Evolutionary conservation across 768 basidiomycete genomes (phyloP).

Genomic region (Lactarius quietus): DNA sequence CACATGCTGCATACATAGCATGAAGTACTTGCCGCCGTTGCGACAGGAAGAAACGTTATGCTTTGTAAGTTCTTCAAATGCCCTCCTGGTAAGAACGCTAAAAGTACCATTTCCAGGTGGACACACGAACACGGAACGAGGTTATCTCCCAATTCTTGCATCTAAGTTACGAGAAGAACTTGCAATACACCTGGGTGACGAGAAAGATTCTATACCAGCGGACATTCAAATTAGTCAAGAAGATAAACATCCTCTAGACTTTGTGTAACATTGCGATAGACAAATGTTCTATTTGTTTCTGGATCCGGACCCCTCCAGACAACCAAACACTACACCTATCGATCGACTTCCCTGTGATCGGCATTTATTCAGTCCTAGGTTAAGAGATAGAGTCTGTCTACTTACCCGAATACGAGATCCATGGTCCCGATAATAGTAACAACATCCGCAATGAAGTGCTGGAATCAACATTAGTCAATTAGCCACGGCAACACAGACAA

Average conservation of each 20-base stretch:
- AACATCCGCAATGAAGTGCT: slow-evolving; percentile 91
- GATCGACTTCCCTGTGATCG: slow-evolving; percentile 43
- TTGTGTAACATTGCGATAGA: slow-evolving; percentile 43
- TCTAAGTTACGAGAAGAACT: slow-evolving; percentile 56
- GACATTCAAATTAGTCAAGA: slow-evolving; percentile 68
- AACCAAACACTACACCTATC: slow-evolving; percentile 30
- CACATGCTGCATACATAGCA: slow-evolving; percentile 49
- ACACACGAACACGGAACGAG: slow-evolving; percentile 94
- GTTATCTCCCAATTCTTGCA: slow-evolving; percentile 77
- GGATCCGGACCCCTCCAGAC: slow-evolving; percentile 1
- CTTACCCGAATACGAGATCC: slow-evolving; percentile 96
- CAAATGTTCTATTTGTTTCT: slow-evolving; percentile 6
- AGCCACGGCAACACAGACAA: neutral
- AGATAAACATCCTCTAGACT: slow-evolving; percentile 72
- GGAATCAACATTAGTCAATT: slow-evolving; percentile 26
- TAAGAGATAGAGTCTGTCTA: slow-evolving; percentile 27
- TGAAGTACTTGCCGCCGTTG: slow-evolving; percentile 79
- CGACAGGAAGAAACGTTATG: slow-evolving; percentile 72
- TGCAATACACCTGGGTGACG: slow-evolving; percentile 37
- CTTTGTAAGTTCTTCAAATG: slow-evolving; percentile 55
- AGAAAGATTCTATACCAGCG: slow-evolving; percentile 32
- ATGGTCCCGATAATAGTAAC: slow-evolving; percentile 98
- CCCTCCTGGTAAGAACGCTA: neutral
- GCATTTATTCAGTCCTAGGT: neutral
- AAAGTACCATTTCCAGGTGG: slow-evolving; percentile 49